Conservation (phyloP, 2,329 filamentous ascomycete species). For the Colletotrichum euphorbiae region DNA sequence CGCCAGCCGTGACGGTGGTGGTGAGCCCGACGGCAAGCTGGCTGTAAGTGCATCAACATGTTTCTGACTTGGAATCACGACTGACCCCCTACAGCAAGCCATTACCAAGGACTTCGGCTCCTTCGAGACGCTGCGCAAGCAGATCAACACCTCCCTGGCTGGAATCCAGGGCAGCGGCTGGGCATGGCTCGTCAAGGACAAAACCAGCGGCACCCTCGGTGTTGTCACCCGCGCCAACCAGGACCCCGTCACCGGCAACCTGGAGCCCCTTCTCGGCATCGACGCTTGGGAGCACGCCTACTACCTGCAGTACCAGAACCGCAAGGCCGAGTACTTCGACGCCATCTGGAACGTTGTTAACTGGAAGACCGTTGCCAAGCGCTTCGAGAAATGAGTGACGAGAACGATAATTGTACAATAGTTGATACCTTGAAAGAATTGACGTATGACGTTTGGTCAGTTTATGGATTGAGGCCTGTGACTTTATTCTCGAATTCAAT, state of each 20-base stretch:
- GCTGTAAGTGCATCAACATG: conserved; percentile 51
- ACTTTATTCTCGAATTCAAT: too few species aligned
- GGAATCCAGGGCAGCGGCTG: conserved; percentile 89
- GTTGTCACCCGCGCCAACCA: conserved; percentile 85
- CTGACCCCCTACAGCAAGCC: conserved; percentile 53
- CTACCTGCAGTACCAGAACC: conserved; percentile 96
- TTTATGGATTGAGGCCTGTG: not conserved
- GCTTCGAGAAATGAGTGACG: conserved; percentile 66
- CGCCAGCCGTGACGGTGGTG: conserved; percentile 69
- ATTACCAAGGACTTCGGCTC: conserved; percentile 77
- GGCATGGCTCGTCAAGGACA: conserved; percentile 87
- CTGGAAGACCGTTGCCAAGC: conserved; percentile 89
- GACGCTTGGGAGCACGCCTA: conserved; percentile 98
- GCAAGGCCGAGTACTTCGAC: conserved; percentile 95
- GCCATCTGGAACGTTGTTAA: conserved; percentile 96
- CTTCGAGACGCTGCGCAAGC: conserved; percentile 71
- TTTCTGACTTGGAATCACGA: conserved; percentile 41
- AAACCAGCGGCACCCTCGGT: conserved; percentile 68
- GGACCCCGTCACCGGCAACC: conserved; percentile 87
- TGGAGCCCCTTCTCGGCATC: conserved; percentile 85
- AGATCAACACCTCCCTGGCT: conserved; percentile 76
- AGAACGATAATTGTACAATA: conserved; percentile 25
- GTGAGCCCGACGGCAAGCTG: conserved; percentile 72
- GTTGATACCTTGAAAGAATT: conserved; percentile 31
- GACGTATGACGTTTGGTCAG: not conserved